Evolutionary conservation across 2,329 filamentous ascomycete genomes (phyloP), one percentile per base, ranked within the genome.

Genomic region (Pyrenophora tritici-repentis): DNA sequence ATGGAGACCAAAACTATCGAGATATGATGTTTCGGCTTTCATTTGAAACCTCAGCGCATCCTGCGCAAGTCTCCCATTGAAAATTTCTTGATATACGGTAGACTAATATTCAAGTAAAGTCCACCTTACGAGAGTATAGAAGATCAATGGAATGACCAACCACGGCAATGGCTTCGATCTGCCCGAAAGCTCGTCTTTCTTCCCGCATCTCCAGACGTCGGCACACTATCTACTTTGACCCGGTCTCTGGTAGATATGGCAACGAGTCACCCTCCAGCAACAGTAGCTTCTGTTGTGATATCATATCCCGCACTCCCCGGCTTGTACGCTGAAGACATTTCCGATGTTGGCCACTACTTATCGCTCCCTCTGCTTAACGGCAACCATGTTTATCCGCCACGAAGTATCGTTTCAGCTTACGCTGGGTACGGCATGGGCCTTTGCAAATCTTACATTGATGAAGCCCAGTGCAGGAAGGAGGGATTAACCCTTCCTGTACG

Each of bases 371-470:
- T 42, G 35, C 40, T 57, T n/a, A 1, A 18, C n/a, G 39, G 47
- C n/a, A 39, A 32, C 17, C 41, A 51, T 29, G 2, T 20, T 10
- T 42, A 51, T 16, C 50, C 42, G 14, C 47, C 43, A 12, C 47
- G 32, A 34, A 42, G 22, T 13, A 38, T 54, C 6, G 41, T 43
- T 26, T 42, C 50, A n/a, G 47, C 47, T 6, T 57, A 48, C 17
- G 50, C 50, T 35, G 54, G 50, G 9, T 38, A 54, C 41, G 40
- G 47, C 16, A 47, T 54, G 47, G 50, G 54, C 10, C 36, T 54
- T n/a, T 51, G 47, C 34, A n/a, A 33, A 24, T 40, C 29, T 34
- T 53, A 36, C 29, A 34, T 4, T 8, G 29, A 53, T 31, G 12
- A 32, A 29, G 38, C 47, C 16, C 34, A 29, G 32, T 56, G 54